These are phyloP conservation scores for Yarrowia divulgata DNA, from an alignment of 805 yeast species.

Conservation along the genomic window DNA sequence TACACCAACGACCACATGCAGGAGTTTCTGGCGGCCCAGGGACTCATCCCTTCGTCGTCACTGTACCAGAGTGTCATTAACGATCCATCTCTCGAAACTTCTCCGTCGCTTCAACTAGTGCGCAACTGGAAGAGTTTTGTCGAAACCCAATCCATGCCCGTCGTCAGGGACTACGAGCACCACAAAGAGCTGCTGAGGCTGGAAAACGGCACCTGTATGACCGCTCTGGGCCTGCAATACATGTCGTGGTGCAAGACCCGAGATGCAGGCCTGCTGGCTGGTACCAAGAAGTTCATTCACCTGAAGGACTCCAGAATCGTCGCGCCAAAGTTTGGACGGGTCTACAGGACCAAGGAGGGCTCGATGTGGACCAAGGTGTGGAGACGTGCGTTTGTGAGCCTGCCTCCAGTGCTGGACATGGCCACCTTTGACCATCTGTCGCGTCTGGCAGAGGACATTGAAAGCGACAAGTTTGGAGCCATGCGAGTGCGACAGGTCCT, in stretches of 20 bases:
- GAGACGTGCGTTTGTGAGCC: not conserved
- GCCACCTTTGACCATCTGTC: constrained; percentile 2
- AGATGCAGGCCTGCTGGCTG: not conserved
- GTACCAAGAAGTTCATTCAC: constrained; percentile 3
- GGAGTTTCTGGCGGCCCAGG: constrained; percentile 19
- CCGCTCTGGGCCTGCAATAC: not conserved
- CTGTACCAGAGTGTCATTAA: not conserved
- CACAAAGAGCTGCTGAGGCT: constrained; percentile 9
- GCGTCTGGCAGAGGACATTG: not conserved
- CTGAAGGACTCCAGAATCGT: not conserved
- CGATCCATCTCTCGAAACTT: not conserved
- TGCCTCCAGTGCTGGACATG: constrained; percentile 18
- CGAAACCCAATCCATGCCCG: not conserved
- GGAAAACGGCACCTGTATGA: constrained; percentile 3
- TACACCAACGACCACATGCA: constrained; percentile 2
- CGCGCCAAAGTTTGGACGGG: not conserved
- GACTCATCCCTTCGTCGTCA: not conserved
- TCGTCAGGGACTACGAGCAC: constrained; percentile 4
- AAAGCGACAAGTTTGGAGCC: not conserved
- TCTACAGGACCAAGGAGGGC: not conserved
- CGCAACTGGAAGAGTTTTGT: not conserved
- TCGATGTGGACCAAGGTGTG: constrained; percentile 14
- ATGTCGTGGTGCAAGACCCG: not conserved
- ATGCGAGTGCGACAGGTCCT: not conserved
- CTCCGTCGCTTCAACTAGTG: not conserved